phyloP scores from a whole-genome alignment of 495 filamentous ascomycete species.

The Aspergillus nidulans region DNA sequence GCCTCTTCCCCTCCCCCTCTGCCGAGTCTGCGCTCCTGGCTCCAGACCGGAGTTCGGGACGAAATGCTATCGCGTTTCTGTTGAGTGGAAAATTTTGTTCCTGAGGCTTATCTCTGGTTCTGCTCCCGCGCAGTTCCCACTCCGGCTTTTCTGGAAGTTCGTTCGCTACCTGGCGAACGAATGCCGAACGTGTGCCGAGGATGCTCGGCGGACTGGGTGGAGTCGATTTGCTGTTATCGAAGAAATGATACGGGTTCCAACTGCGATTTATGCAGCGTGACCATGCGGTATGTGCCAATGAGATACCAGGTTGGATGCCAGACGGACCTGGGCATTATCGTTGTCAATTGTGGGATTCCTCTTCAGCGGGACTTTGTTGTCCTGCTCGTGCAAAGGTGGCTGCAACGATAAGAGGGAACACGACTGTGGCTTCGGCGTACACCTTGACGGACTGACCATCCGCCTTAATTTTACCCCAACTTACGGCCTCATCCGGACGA shows the following conservation, averaged over 20 bases:
- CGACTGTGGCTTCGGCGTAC: conserved; percentile 86
- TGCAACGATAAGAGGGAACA: conserved; percentile 91
- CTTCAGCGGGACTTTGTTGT: conserved; percentile 1
- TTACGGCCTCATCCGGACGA: conserved; percentile 92
- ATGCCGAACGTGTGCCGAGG: background rate
- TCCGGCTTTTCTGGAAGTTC: background rate
- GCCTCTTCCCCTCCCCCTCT: conserved; percentile 2
- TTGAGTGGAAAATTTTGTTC: background rate
- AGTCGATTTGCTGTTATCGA: background rate
- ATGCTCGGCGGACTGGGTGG: background rate
- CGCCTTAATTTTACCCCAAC: conserved; percentile 95
- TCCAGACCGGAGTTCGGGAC: conserved; percentile 3
- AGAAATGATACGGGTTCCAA: background rate
- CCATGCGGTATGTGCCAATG: background rate
- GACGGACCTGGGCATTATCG: background rate
- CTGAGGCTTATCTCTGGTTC: conserved; percentile 1
- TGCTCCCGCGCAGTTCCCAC: background rate
- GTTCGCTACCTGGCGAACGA: background rate
- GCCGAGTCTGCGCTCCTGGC: background rate
- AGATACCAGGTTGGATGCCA: background rate
- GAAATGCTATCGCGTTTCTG: background rate
- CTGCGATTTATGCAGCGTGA: conserved; percentile 3
- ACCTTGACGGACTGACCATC: conserved; percentile 88
- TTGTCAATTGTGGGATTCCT: conserved; percentile 9
- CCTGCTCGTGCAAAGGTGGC: conserved; percentile 70